phyloP scores from a whole-genome alignment of 495 filamentous ascomycete species.

The Aspergillus coremiiformis region DNA sequence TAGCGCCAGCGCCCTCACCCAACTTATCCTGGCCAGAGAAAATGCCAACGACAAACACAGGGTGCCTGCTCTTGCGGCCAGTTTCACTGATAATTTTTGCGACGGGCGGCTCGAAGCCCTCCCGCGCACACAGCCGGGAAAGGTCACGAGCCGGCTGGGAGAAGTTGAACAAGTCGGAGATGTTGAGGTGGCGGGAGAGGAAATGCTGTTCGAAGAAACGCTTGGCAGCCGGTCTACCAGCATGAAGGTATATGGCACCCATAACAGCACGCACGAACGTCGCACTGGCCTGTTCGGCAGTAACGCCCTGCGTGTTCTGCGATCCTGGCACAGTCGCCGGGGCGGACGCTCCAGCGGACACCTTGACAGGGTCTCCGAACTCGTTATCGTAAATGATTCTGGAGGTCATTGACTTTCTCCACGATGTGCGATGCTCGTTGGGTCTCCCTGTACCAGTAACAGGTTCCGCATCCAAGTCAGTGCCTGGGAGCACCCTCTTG shows the following conservation, averaged over 20 bases:
- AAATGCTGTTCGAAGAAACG: conserved; percentile 77
- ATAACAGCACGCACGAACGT: conserved; percentile 72
- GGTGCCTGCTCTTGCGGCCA: conserved; percentile 68
- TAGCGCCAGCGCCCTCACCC: conserved; percentile 73
- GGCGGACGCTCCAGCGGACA: conserved; percentile 7
- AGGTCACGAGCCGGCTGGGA: conserved; percentile 74
- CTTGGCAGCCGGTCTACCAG: conserved; percentile 60
- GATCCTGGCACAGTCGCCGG: conserved; percentile 9
- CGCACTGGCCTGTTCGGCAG: conserved; percentile 46
- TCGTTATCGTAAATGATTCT: conserved; percentile 70
- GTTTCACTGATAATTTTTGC: conserved; percentile 85
- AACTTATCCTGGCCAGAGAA: conserved; percentile 83
- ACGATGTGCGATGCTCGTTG: conserved; percentile 44
- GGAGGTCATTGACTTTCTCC: conserved; percentile 62
- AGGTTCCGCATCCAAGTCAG: conserved; percentile 24
- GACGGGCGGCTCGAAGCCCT: conserved; percentile 81
- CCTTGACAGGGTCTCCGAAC: conserved; percentile 57
- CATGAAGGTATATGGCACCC: conserved; percentile 78
- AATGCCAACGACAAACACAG: conserved; percentile 92
- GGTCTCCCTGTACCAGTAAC: conserved; percentile 25
- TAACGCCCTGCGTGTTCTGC: conserved; percentile 25
- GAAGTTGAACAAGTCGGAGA: conserved; percentile 75
- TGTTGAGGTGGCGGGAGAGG: conserved; percentile 67
- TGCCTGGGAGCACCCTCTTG: conserved; percentile 51
- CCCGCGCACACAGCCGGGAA: conserved; percentile 67